Evolutionary conservation across 441 rosid genomes (phyloP).

Genomic region (Croton setiger): DNA sequence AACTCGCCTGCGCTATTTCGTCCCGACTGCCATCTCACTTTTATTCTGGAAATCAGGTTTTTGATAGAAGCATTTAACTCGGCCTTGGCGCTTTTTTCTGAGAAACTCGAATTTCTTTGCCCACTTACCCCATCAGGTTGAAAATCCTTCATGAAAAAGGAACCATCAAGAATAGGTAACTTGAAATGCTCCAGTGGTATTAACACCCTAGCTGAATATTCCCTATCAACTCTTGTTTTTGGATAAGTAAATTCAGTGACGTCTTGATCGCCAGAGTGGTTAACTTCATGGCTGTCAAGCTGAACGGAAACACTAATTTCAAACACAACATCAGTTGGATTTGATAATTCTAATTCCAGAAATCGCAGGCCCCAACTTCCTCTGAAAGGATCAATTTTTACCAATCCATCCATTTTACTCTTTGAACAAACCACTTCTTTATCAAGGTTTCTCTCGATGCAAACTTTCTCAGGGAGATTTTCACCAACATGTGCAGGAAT

Average conservation of each 20-base stretch:
- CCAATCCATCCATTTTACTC: constrained; percentile 64
- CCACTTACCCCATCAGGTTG: constrained; percentile 43
- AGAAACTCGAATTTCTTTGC: constrained; percentile 56
- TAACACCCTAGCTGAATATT: constrained; percentile 84
- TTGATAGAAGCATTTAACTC: constrained; percentile 82
- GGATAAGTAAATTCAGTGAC: constrained; percentile 72
- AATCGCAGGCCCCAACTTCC: constrained; percentile 99
- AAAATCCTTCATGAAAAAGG: constrained; percentile 69
- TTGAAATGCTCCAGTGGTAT: constrained; percentile 97
- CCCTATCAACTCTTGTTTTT: constrained; percentile 87
- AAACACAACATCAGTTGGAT: constrained; percentile 92
- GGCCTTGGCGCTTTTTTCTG: constrained; percentile 83
- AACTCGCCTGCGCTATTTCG: constrained; percentile 90
- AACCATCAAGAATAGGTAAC: constrained; percentile 85
- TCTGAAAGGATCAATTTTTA: constrained; percentile 87
- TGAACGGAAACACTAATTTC: constrained; percentile 83
- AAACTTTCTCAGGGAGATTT: constrained; percentile 43
- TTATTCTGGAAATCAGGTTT: constrained; percentile 87
- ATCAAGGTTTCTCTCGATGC: constrained; percentile 24
- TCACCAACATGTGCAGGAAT: constrained; percentile 87
- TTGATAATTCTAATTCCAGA: constrained; percentile 88
- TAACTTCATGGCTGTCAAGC: constrained; percentile 55
- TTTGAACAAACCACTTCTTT: constrained; percentile 47
- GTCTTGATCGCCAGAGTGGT: constrained; percentile 40
- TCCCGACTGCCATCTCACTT: constrained; percentile 94